Conservation (phyloP, 2,329 filamentous ascomycete genomes). For the Sclerotinia trifoliorum region DNA sequence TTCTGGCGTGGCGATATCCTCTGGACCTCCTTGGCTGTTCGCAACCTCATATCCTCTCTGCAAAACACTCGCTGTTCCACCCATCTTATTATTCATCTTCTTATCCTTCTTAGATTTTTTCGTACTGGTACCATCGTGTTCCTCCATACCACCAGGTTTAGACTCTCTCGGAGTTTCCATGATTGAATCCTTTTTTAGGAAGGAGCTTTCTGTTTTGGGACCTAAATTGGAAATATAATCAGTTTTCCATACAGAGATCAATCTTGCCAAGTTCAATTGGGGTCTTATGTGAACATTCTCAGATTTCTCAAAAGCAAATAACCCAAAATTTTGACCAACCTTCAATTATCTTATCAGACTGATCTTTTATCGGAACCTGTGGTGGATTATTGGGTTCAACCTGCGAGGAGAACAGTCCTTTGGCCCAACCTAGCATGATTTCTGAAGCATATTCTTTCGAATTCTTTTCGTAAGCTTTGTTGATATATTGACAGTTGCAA, state of each 20-base stretch:
- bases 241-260: neutral
- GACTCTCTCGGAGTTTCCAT: neutral
- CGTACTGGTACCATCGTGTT: neutral
- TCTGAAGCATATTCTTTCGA: neutral
- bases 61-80: conserved; percentile 13
- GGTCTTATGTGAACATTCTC: neutral
- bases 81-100: conserved; percentile 13
- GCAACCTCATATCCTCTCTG: conserved; percentile 8
- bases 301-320: neutral
- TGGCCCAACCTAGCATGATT: conserved; percentile 9
- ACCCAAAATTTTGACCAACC: conserved; percentile 3
- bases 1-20: conserved; percentile 1
- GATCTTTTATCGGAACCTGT: neutral
- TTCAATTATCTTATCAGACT: conserved; percentile 18
- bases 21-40: neutral
- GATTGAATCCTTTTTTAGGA: neutral
- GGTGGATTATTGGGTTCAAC: neutral
- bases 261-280: neutral
- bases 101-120: conserved; percentile 9
- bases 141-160: neutral
- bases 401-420: conserved; percentile 12
- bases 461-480: neutral
- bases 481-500: neutral
- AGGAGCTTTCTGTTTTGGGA: neutral
- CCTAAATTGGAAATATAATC: neutral